These are phyloP conservation scores for Lepidium africanum DNA, from an alignment of 345 rosid species.

Conservation along the genomic window DNA sequence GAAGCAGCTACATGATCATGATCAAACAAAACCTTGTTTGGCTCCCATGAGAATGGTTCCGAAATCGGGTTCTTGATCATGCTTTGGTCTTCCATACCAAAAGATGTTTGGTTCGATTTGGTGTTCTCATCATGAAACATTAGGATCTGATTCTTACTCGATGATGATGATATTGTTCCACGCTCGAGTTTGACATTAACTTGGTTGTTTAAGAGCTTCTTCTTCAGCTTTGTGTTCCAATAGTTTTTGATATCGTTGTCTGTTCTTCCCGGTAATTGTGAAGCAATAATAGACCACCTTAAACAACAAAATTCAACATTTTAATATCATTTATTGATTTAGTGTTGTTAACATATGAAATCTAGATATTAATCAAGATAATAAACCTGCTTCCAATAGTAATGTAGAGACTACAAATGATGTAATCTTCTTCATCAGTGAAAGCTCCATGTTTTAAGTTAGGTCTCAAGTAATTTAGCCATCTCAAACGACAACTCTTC, in stretches of 20 bases:
- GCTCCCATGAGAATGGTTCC: constrained; percentile 4
- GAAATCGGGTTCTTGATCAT: constrained; percentile 5
- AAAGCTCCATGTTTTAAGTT: constrained; percentile 65
- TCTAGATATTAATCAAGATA: neutral
- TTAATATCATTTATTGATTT: neutral
- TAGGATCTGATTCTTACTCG: neutral
- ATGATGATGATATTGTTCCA: neutral
- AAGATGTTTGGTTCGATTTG: constrained; percentile 3
- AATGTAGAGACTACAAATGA: constrained; percentile 50
- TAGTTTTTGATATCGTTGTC: constrained; percentile 30
- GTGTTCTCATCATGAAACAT: neutral
- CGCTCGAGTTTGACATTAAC: neutral
- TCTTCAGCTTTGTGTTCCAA: constrained; percentile 26
- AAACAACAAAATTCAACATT: neutral
- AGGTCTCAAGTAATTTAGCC: constrained; percentile 70
- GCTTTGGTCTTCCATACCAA: constrained; percentile 12
- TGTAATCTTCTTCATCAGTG: constrained; percentile 60
- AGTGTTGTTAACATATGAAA: neutral
- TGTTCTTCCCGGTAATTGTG: constrained; percentile 32
- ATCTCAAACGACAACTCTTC: constrained; percentile 69
- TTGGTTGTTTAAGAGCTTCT: constrained; percentile 21
- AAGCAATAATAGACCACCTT: constrained; percentile 31
- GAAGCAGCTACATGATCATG: constrained; percentile 2
- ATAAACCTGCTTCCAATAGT: constrained; percentile 36
- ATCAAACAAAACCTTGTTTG: constrained; percentile 2